Evolutionary conservation across 805 yeast species (phyloP).

Genomic region (Teunomyces funiuensis): DNA sequence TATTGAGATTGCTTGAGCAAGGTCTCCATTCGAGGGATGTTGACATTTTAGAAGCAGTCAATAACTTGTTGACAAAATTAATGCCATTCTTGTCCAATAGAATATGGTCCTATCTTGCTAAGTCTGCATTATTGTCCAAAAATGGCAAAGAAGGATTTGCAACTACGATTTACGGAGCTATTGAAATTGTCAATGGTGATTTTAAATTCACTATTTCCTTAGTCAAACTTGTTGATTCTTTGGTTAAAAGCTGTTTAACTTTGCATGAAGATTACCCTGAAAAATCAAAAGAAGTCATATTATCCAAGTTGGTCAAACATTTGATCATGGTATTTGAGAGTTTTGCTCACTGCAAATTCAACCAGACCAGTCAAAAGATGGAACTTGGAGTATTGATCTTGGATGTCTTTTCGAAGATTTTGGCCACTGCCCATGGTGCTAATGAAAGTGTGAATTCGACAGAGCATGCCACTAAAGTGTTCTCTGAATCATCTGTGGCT

Average conservation of each 20-base stretch:
- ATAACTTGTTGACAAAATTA: slow-evolving; percentile 51
- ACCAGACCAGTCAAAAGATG: slow-evolving; percentile 53
- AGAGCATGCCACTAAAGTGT: slow-evolving; percentile 42
- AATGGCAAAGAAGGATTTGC: slow-evolving; percentile 64
- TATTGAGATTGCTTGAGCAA: slow-evolving; percentile 67
- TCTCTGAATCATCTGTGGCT: slow-evolving; percentile 41
- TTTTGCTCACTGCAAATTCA: slow-evolving; percentile 68
- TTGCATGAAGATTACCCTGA: slow-evolving; percentile 32
- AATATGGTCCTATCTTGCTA: slow-evolving; percentile 77
- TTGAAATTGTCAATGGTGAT: slow-evolving; percentile 68
- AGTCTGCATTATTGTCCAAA: slow-evolving; percentile 62
- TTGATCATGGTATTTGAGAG: slow-evolving; percentile 72
- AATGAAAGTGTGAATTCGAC: slow-evolving; percentile 40
- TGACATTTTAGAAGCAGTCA: slow-evolving; percentile 42
- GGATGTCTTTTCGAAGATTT: slow-evolving; percentile 53
- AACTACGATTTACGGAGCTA: slow-evolving; percentile 61
- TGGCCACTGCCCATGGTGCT: slow-evolving; percentile 55
- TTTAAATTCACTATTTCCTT: slow-evolving; percentile 64
- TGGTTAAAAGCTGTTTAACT: slow-evolving; percentile 52
- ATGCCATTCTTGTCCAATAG: slow-evolving; percentile 55
- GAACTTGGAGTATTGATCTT: slow-evolving; percentile 59
- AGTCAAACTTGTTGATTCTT: slow-evolving; percentile 51
- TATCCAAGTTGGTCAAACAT: slow-evolving; percentile 55
- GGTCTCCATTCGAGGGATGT: slow-evolving; percentile 58
- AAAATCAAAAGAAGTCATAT: slow-evolving; percentile 49